These are phyloP conservation scores for Phaseolus lunatus DNA, from an alignment of 306 rosid genomes.

Conservation along the genomic window DNA sequence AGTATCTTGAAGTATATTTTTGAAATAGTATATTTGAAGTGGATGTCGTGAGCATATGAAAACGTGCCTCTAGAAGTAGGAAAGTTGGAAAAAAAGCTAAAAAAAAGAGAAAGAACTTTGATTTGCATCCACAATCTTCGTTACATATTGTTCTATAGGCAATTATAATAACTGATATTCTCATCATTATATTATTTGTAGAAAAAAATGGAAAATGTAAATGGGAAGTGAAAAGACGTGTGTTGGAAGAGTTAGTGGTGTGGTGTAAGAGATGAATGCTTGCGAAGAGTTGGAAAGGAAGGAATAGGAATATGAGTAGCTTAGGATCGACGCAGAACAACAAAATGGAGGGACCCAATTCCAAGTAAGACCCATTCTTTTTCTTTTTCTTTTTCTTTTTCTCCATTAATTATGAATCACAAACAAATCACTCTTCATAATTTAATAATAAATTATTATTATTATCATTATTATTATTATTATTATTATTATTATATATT, in stretches of 20 bases:
- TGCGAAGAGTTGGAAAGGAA: too few species aligned
- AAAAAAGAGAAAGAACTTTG: not conserved
- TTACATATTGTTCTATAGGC: not conserved
- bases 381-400: too few species aligned
- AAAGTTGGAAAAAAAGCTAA: not conserved
- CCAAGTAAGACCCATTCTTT: constrained; percentile 25
- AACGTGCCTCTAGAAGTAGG: too few species aligned
- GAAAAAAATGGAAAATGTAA: not conserved
- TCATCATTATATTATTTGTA: not conserved
- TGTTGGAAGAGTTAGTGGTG: not conserved
- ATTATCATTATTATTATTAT: too few species aligned
- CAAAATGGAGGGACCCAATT: constrained; percentile 39
- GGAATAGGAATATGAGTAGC: constrained; percentile 38
- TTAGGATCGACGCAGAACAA: constrained; percentile 42
- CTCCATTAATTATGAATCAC: too few species aligned
- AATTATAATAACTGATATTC: not conserved
- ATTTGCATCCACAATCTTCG: not conserved
- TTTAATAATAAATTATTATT: too few species aligned
- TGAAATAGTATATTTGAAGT: too few species aligned
- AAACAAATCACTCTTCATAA: too few species aligned
- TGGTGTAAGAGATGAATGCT: not conserved
- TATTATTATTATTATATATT: too few species aligned
- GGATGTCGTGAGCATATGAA: too few species aligned
- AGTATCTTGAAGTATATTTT: too few species aligned
- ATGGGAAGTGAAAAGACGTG: not conserved